Base-by-base conservation (phyloP, 768 basidiomycete genomes). In the Lactarius tabidus region DNA sequence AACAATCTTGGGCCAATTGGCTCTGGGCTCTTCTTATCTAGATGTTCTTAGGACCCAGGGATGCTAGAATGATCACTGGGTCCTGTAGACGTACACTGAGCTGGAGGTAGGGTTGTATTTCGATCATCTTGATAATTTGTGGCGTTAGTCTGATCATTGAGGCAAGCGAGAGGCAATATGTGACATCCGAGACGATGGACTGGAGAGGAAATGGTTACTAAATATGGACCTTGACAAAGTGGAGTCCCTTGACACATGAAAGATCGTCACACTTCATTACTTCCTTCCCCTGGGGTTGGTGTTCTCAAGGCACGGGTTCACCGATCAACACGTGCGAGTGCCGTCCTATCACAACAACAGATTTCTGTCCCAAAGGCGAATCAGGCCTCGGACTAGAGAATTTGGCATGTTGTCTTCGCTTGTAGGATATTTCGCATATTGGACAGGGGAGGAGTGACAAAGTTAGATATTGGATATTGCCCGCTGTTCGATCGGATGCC, bases 81-180 rank as follows among this genome's bases (percentile, higher is more conserved):
- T 82, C 29, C 72, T 76, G 62, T 82, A 83, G 59, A 84, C 68
- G 70, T 79, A 29, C 78, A 82, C 65, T 79, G 79, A 45, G 76
- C 82, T 35, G 61, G 70, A 53, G 66, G 70, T 51, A 72, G 77
- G 61, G 66, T 85, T 61, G 76, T 79, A 23, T 72, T 82, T 48
- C 72, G 84, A 45, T 53, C 59, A 36, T 39, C 53, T 38, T 35
- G 59, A 56, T 55, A 62, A 60, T 57, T 59, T 63, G 60, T 61
- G 29, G 55, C 36, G 57, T 59, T 70, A 85, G 84, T 75, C 84
- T 62, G 77, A 79, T 65, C 80, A 81, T 71, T 75, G 81, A 60
- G 80, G 82, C 67, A 73, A 74, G 54, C 84, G 85, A 71, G 75
- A 84, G 23, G 77, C 80, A 59, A 67, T 84, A 41, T 85, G 76